Conservation (phyloP, 345 rosid species). For the Brassica rapa region DNA sequence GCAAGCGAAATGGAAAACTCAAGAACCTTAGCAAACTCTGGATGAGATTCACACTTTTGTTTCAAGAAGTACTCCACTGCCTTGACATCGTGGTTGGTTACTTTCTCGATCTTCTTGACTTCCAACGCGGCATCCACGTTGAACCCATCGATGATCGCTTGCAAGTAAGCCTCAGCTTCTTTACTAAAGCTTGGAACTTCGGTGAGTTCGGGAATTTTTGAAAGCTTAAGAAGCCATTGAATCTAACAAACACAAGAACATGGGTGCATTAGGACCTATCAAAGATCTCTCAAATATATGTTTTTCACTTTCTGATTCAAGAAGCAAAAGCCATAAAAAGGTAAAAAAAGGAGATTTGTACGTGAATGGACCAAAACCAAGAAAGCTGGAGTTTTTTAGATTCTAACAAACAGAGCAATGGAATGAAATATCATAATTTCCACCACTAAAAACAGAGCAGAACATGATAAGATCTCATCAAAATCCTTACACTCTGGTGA, state of each 20-base stretch:
- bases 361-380: too few species aligned
- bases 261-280: slow-evolving; percentile 12
- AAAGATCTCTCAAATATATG: slow-evolving; percentile 33
- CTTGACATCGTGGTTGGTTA: slow-evolving; percentile 95
- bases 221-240: too few species aligned
- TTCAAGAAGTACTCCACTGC: slow-evolving; percentile 94
- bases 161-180: slow-evolving; percentile 65
- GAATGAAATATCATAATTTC: too few species aligned
- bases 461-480: too few species aligned
- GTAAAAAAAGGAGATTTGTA: slow-evolving; percentile 12
- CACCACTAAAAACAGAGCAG: too few species aligned
- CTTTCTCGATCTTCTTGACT: slow-evolving; percentile 76
- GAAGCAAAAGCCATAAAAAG: slow-evolving; percentile 23
- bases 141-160: slow-evolving; percentile 66
- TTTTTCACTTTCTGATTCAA: slow-evolving; percentile 32
- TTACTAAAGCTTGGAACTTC: slow-evolving; percentile 83
- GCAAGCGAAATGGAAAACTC: slow-evolving; percentile 96
- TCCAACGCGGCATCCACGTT: slow-evolving; percentile 72
- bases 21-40: slow-evolving; percentile 83
- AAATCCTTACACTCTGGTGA: too few species aligned
- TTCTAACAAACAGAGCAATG: too few species aligned
- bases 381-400: too few species aligned
- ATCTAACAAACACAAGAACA: too few species aligned
- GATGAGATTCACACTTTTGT: slow-evolving; percentile 74
- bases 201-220: slow-evolving; percentile 44